These are phyloP conservation scores for Paecilomyces dactylethromorphus DNA, from an alignment of 2,329 filamentous ascomycete species.

Conservation along the genomic window DNA sequence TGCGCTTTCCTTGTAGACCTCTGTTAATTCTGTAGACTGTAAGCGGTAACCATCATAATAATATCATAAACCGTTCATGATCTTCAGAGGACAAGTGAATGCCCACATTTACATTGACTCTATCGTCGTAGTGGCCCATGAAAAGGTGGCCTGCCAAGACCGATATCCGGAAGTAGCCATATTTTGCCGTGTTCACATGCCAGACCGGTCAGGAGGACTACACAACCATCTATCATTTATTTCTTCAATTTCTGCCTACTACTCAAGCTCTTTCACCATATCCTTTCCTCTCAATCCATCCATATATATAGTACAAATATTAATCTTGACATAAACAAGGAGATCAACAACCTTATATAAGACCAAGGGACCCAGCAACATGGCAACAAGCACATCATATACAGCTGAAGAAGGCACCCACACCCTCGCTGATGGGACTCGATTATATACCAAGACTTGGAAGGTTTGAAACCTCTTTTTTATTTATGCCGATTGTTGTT, in stretches of 20 bases:
- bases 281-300: no score
- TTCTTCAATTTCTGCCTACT: neutral
- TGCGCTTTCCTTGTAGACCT: neutral
- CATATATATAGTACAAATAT: no score
- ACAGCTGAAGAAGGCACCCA: constrained; percentile 48
- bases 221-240: neutral
- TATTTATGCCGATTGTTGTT: neutral
- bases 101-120: neutral
- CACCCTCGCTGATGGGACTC: constrained; percentile 44
- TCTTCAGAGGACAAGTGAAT: neutral
- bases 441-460: constrained; percentile 58
- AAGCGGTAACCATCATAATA: neutral
- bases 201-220: neutral
- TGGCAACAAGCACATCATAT: constrained; percentile 19
- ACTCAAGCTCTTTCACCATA: neutral
- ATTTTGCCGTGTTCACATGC: neutral
- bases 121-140: no score
- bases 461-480: constrained; percentile 38
- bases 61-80: no score
- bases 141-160: neutral
- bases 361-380: neutral
- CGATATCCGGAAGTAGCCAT: neutral
- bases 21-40: neutral
- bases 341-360: neutral
- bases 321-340: no score